These are phyloP conservation scores for Oehlia diaphana DNA, from an alignment of 192 early-diverging fungal genomes.

Conservation along the genomic window DNA sequence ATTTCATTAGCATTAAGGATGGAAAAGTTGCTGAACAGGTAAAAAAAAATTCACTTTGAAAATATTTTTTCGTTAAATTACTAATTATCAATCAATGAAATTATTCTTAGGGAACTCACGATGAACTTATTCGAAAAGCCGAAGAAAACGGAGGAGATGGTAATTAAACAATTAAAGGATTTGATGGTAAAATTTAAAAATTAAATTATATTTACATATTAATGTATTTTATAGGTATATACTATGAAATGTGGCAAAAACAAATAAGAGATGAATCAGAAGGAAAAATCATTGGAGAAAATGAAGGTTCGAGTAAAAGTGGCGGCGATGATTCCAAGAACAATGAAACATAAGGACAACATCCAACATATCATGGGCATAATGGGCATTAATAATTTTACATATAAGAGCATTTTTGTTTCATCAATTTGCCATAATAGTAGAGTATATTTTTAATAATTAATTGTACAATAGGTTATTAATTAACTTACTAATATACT, in stretches of 20 bases:
- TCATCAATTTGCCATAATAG: too few species aligned
- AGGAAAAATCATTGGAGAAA: not conserved
- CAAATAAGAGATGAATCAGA: constrained; percentile 68
- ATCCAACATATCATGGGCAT: not conserved
- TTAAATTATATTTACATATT: not conserved
- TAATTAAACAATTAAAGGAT: constrained; percentile 20
- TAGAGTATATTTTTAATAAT: too few species aligned
- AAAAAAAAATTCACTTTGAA: constrained; percentile 25
- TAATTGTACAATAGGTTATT: too few species aligned
- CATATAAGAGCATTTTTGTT: too few species aligned
- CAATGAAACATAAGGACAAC: not conserved
- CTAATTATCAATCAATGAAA: constrained; percentile 75
- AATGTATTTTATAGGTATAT: constrained; percentile 52
- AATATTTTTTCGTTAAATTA: too few species aligned
- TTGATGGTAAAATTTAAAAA: constrained; percentile 1
- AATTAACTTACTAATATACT: too few species aligned
- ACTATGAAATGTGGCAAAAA: constrained; percentile 91
- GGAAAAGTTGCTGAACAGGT: constrained; percentile 58
- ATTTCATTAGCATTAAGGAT: constrained; percentile 59
- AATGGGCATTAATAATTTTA: too few species aligned
- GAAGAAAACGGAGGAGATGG: constrained; percentile 38
- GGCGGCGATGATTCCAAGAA: not conserved
- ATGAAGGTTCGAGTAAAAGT: not conserved
- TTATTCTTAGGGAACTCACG: constrained; percentile 82
- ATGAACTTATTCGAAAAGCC: constrained; percentile 64